Percentiles rank a stretch among this genome's conserved stretches.
Evolutionary conservation across 129 eudicot genomes (phyloP).

Genomic region (Ambrosia artemisiifolia): DNA sequence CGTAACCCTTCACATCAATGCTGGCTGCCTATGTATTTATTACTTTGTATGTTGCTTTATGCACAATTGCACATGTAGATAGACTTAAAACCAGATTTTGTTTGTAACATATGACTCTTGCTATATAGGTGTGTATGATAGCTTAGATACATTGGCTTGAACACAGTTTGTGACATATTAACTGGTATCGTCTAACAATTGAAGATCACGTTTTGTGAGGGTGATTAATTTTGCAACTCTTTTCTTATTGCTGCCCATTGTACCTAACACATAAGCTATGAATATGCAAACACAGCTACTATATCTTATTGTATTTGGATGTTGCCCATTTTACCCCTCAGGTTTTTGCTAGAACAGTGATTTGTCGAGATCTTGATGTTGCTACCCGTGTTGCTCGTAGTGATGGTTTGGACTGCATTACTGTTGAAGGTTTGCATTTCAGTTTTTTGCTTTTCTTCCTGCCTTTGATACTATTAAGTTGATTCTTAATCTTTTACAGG

Average conservation of each 20-base stretch:
- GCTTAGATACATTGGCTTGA: background rate
- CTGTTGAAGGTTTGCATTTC: slow-evolving; percentile 68
- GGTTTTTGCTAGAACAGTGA: slow-evolving; percentile 95
- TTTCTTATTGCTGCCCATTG: background rate
- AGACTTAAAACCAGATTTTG: background rate
- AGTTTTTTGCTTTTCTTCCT: background rate
- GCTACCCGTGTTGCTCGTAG: slow-evolving; percentile 94
- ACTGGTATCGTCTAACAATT: background rate
- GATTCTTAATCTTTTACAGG: slow-evolving; percentile 44
- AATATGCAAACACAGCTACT: background rate
- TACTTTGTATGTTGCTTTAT: background rate
- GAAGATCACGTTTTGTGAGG: background rate
- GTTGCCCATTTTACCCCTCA: slow-evolving; percentile 14
- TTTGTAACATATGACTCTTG: background rate
- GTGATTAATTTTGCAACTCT: background rate
- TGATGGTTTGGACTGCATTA: slow-evolving; percentile 91
- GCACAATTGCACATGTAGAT: too few species aligned
- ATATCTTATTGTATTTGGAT: background rate
- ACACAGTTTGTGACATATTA: background rate
- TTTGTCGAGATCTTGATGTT: slow-evolving; percentile 92
- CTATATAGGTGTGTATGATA: background rate
- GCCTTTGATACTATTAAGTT: slow-evolving; percentile 4
- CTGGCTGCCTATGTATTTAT: background rate
- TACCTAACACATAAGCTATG: background rate
- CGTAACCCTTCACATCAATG: too few species aligned